A percentile compares a stretch with the other conserved stretches of the same genome.
phyloP scores from a whole-genome alignment of 192 early-diverging fungal species.

The Martensiomyces pterosporus region DNA sequence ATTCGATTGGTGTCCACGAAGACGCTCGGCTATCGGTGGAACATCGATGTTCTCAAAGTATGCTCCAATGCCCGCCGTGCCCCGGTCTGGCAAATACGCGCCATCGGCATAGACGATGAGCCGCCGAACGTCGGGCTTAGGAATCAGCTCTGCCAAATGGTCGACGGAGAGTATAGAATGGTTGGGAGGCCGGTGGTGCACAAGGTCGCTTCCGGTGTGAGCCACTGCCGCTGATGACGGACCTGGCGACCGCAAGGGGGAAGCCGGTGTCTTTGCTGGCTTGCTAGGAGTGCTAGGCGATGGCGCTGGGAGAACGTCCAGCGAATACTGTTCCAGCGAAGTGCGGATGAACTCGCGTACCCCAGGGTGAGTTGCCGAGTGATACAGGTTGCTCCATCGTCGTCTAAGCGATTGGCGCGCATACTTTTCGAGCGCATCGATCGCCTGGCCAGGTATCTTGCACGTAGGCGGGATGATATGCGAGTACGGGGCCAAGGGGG shows the following conservation, averaged over 20 bases:
- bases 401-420: conserved; percentile 17
- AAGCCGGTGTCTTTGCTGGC: not conserved
- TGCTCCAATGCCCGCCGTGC: conserved; percentile 33
- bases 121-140: conserved; percentile 8
- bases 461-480: conserved; percentile 13
- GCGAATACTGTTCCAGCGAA: conserved; percentile 6
- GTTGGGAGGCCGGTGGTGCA: conserved; percentile 26
- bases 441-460: conserved; percentile 14
- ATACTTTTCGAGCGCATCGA: conserved; percentile 25
- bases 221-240: not conserved
- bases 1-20: conserved; percentile 27
- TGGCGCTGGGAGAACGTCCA: conserved; percentile 3
- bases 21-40: conserved; percentile 21
- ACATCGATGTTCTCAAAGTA: conserved; percentile 23
- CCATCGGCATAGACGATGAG: conserved; percentile 34
- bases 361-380: conserved; percentile 1
- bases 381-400: conserved; percentile 37
- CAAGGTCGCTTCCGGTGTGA: conserved; percentile 12
- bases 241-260: not conserved
- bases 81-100: conserved; percentile 25
- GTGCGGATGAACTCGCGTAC: conserved; percentile 16
- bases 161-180: conserved; percentile 32
- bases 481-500: conserved; percentile 18
- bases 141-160: conserved; percentile 40
- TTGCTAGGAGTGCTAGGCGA: not conserved